Conservation (phyloP, 352 stramenopile genomes). For the Globisporangium parvum region DNA sequence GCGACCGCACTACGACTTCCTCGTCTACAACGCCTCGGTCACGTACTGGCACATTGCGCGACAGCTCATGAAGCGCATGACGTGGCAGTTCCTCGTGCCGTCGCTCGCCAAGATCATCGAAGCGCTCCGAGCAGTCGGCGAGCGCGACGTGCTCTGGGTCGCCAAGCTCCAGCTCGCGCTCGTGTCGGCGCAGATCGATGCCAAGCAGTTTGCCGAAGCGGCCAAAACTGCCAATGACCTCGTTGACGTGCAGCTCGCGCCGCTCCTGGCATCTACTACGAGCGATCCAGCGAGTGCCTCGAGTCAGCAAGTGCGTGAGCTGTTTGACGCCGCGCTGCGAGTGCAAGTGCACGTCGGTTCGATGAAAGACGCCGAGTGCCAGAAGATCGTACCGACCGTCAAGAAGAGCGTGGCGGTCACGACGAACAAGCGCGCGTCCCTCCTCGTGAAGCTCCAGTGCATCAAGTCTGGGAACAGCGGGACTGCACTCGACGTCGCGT, state of each 20-base stretch:
- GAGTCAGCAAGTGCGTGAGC: constrained; percentile 19
- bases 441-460: constrained; percentile 63
- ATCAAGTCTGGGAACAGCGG: constrained; percentile 46
- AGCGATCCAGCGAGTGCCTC: constrained; percentile 12
- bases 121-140: constrained; percentile 55
- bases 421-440: constrained; percentile 31
- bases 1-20: constrained; percentile 80
- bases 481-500: constrained; percentile 29
- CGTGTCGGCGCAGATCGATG: constrained; percentile 65
- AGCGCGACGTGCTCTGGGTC: constrained; percentile 71
- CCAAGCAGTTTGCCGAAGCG: constrained; percentile 40
- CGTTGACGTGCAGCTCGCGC: constrained; percentile 47
- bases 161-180: constrained; percentile 56
- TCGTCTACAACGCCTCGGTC: constrained; percentile 90
- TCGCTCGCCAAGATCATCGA: constrained; percentile 65
- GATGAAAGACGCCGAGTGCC: constrained; percentile 70
- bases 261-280: constrained; percentile 17
- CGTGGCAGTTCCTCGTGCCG: constrained; percentile 63
- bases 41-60: constrained; percentile 82
- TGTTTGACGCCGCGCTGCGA: constrained; percentile 65
- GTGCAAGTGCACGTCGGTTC: constrained; percentile 68
- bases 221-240: constrained; percentile 66
- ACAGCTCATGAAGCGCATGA: constrained; percentile 76
- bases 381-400: constrained; percentile 60
- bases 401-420: constrained; percentile 29